Evolutionary conservation across 2,329 filamentous ascomycete species (phyloP).

Genomic region (Pestalotiopsis sp.): DNA sequence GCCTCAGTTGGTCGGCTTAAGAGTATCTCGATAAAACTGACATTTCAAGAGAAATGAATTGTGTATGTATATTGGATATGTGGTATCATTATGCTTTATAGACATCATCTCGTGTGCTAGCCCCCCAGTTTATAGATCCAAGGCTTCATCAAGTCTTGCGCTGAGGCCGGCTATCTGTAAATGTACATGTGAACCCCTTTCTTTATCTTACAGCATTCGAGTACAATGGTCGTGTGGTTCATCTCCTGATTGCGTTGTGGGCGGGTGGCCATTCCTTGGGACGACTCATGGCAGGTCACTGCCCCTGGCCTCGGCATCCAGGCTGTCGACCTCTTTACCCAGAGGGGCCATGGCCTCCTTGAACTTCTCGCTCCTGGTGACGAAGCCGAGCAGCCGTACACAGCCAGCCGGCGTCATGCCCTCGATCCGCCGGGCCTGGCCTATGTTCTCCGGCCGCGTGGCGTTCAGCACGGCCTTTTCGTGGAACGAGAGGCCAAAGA

Average conservation of each 20-base stretch:
- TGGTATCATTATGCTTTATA: not conserved
- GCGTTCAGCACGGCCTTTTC: constrained; percentile 73
- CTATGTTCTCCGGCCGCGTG: constrained; percentile 81
- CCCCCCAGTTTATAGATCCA: not conserved
- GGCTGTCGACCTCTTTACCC: constrained; percentile 38
- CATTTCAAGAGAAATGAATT: not conserved
- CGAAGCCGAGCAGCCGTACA: constrained; percentile 63
- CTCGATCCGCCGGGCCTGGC: constrained; percentile 86
- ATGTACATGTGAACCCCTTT: not conserved
- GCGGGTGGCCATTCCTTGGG: not conserved
- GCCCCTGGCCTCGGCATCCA: constrained; percentile 43
- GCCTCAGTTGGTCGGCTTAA: too few species aligned
- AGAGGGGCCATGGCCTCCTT: constrained; percentile 26
- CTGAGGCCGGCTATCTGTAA: not conserved
- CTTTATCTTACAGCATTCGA: not conserved
- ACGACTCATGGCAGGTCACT: constrained; percentile 31
- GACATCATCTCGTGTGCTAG: not conserved
- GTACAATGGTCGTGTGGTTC: not conserved
- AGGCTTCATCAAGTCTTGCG: not conserved
- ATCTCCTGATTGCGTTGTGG: not conserved
- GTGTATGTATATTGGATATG: not conserved
- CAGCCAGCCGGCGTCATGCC: constrained; percentile 69
- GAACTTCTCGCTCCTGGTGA: constrained; percentile 34
- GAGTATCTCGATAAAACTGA: too few species aligned
- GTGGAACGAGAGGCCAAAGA: constrained; percentile 77